Evolutionary conservation across 768 basidiomycete species (phyloP).

Genomic region (Lactarius deliciosus): DNA sequence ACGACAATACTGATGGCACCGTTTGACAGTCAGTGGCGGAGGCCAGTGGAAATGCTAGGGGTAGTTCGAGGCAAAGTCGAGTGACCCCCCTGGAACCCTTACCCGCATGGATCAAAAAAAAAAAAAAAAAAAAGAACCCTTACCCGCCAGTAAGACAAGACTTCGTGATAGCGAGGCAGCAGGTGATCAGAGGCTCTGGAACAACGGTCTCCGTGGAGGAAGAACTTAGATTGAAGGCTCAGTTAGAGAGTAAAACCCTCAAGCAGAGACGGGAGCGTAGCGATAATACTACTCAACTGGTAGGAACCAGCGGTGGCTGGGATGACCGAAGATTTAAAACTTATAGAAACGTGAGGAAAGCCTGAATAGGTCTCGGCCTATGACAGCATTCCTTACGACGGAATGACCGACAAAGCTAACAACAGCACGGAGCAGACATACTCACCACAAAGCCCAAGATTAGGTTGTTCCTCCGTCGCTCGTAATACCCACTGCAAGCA

Average conservation of each 20-base stretch:
- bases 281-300: not conserved
- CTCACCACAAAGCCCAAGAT: not conserved
- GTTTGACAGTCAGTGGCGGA: too few species aligned
- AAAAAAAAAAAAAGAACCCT: too few species aligned
- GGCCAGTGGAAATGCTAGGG: too few species aligned
- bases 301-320: not conserved
- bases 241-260: not conserved
- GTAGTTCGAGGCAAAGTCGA: too few species aligned
- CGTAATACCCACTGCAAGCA: not conserved
- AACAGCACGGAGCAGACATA: not conserved
- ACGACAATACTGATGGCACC: too few species aligned
- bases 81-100: too few species aligned
- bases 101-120: too few species aligned
- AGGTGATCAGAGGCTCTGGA: too few species aligned
- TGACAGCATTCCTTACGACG: too few species aligned
- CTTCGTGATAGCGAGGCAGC: too few species aligned
- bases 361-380: not conserved
- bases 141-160: too few species aligned
- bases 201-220: not conserved
- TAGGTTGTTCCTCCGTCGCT: not conserved
- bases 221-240: not conserved
- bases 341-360: not conserved
- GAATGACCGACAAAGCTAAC: not conserved
- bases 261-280: not conserved
- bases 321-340: not conserved